Evolutionary conservation across 768 basidiomycete species (phyloP).

Genomic region (Saitozyma sp.): DNA sequence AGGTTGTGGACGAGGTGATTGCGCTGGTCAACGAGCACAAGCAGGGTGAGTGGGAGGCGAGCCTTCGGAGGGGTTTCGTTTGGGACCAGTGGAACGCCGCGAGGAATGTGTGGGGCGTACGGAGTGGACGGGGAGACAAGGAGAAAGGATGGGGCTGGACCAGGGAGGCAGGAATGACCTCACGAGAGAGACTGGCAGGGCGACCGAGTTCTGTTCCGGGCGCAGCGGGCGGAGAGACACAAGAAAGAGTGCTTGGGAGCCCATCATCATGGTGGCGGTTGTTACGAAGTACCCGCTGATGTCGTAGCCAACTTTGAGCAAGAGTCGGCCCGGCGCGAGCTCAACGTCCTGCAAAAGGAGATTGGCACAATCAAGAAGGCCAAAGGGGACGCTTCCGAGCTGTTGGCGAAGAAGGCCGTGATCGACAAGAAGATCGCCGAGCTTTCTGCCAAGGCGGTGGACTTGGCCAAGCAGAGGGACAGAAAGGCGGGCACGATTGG

Average conservation of each 20-base stretch:
- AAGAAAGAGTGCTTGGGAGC: neutral
- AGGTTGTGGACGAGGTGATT: conserved; percentile 91
- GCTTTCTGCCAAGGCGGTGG: conserved; percentile 70
- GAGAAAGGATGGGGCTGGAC: no score
- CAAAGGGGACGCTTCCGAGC: conserved; percentile 85
- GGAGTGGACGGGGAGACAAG: no score
- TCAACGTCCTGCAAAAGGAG: conserved; percentile 90
- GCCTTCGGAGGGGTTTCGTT: no score
- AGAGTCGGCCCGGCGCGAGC: conserved; percentile 72
- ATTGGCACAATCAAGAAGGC: conserved; percentile 94
- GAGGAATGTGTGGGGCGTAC: no score
- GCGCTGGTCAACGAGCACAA: conserved; percentile 91
- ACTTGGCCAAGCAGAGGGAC: conserved; percentile 62
- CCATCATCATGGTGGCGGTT: neutral
- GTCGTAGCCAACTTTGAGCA: conserved; percentile 79
- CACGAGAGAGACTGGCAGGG: no score
- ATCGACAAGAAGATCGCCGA: conserved; percentile 80
- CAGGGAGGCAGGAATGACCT: no score
- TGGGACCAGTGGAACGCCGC: no score
- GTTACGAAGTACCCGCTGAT: neutral
- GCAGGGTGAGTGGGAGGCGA: conserved; percentile 65
- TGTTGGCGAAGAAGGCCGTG: conserved; percentile 78
- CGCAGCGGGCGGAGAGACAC: no score
- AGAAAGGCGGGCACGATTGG: conserved; percentile 78
- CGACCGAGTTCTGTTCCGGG: no score